Evolutionary conservation across 2,329 filamentous ascomycete genomes (phyloP), one percentile per base, ranked within the genome.

Genomic region (Arthrocladium fulminans): DNA sequence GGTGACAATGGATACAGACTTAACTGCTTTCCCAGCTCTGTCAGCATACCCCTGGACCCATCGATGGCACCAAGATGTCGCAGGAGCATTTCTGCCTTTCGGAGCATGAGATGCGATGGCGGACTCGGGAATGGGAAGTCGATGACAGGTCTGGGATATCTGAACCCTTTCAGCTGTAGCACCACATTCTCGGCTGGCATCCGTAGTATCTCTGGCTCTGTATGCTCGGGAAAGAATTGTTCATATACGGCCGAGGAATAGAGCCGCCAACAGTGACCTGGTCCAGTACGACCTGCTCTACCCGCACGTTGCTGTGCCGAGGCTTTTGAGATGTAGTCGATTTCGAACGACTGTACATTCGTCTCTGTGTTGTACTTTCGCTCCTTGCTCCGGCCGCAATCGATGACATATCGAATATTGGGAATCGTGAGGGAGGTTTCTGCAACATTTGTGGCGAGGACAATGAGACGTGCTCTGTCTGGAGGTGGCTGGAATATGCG

Each of bases 381-480:
- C 65, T 96, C 89, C 65, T 98, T 98, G 29, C 86, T 84, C 43
- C 94, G 77, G 27, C 92, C 92, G 56, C 86, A 89, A 65, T 97
- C 90, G 54, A 98, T 96, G 7, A 98, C 92, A 61, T 96, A 98
- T 51, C 87, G 81, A 52, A 94, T 89, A 1, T 88, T 89, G 0
- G 92, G 90, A 49, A 98, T 98, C 0, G 92, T 98, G 63, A 98
- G 75, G 77, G 86, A 94, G 0, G 92, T 98, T 67, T 98, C 92
- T 0, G 92, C 92, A 38, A 98, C 88, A 65, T 98, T 98, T 37
- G 92, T 98, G 0, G 92, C 88, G 34, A 98, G 70, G 3, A 98
- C 84, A 45, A 98, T 86, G 20, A 92, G 76, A 7, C 92, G 81
- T 7, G 85, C 85, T 13, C 85, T 86, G 48, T 89, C 84, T 0